Conservation (phyloP, 306 rosid genomes). For the Vigna nakashimae region DNA sequence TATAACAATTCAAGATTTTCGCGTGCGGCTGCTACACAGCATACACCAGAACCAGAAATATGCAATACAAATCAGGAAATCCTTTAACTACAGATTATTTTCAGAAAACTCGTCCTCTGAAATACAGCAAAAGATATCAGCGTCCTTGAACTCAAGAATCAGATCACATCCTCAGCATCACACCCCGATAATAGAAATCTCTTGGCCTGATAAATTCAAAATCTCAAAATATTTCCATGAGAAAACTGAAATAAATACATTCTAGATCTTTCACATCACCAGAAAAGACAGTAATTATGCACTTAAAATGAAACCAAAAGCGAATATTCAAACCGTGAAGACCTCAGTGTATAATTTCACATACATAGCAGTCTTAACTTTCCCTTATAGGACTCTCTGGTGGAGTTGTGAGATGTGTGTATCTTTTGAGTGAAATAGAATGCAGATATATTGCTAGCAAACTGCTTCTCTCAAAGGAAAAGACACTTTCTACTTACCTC, state of each 20-base stretch:
- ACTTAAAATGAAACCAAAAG: background rate
- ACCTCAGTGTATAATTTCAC: background rate
- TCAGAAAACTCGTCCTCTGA: too few relatives aligned
- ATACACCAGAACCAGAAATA: too few relatives aligned
- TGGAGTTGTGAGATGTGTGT: background rate
- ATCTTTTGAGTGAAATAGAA: too few relatives aligned
- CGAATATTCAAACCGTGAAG: background rate
- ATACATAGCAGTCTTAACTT: background rate
- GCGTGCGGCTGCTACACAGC: too few relatives aligned
- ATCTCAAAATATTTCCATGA: slow-evolving; percentile 15
- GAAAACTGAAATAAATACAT: slow-evolving; percentile 16
- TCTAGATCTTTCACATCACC: slow-evolving; percentile 1
- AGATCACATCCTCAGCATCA: background rate
- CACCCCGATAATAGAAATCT: slow-evolving; percentile 16
- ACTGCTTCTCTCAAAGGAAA: background rate
- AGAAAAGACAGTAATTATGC: background rate
- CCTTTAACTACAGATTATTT: too few relatives aligned
- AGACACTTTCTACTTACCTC: too few relatives aligned
- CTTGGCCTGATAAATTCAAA: slow-evolving; percentile 5
- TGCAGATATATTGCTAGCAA: too few relatives aligned
- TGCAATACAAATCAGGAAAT: too few relatives aligned
- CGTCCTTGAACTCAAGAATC: slow-evolving; percentile 20
- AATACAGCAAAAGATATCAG: background rate
- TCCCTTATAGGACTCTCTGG: background rate
- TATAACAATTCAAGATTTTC: too few relatives aligned